A percentile compares a stretch with the other conserved stretches of the same genome.
phyloP scores from a whole-genome alignment of 805 yeast species.

The Pichia phayaonensis region DNA sequence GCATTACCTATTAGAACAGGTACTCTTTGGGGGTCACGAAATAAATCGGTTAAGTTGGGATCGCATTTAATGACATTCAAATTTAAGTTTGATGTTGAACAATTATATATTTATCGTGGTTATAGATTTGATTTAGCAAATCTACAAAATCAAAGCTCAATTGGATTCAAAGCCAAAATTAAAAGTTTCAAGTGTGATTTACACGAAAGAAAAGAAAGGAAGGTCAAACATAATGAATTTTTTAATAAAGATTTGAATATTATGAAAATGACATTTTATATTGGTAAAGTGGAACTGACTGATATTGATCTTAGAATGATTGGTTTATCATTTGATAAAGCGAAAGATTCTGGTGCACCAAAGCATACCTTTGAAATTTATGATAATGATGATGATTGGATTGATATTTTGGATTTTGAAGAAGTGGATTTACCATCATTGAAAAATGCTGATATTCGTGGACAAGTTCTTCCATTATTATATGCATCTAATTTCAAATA shows the following conservation, averaged over 20 bases:
- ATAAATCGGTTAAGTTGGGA: conserved; percentile 60
- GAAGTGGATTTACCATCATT: conserved; percentile 44
- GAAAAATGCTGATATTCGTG: conserved; percentile 29
- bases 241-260: conserved; percentile 40
- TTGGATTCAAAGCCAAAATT: conserved; percentile 63
- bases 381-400: conserved; percentile 55
- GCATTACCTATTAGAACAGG: conserved; percentile 77
- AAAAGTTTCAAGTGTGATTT: conserved; percentile 49
- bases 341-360: conserved; percentile 4
- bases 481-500: conserved; percentile 66
- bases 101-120: conserved; percentile 65
- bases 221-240: conserved; percentile 40
- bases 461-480: conserved; percentile 54
- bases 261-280: conserved; percentile 53
- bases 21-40: conserved; percentile 48
- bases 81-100: conserved; percentile 63
- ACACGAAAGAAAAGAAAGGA: conserved; percentile 50
- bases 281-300: conserved; percentile 48
- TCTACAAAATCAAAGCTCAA: conserved; percentile 35
- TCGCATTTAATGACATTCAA: conserved; percentile 67
- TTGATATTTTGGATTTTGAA: conserved; percentile 52
- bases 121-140: conserved; percentile 43
- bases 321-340: conserved; percentile 34
- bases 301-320: conserved; percentile 55
- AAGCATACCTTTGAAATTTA: conserved; percentile 27